A percentile compares a stretch with the other conserved stretches of the same genome.
phyloP scores from a whole-genome alignment of 768 basidiomycete species.

The Rhizopogon sp. region DNA sequence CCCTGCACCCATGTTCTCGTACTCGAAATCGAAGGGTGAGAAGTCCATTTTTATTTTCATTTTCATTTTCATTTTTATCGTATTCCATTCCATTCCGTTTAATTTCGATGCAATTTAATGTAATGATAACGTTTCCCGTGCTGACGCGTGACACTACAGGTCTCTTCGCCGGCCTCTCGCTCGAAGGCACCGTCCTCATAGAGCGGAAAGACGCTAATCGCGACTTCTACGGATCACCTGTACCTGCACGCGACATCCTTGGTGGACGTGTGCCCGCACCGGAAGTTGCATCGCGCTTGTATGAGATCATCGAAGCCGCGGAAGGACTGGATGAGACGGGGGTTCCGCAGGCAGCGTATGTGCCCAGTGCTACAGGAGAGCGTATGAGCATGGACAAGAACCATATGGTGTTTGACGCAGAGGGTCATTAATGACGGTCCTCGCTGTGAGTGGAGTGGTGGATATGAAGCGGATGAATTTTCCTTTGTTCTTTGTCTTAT shows the following conservation, averaged over 20 bases:
- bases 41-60: neutral
- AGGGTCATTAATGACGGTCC: conserved; percentile 28
- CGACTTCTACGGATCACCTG: conserved; percentile 90
- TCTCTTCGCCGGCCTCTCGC: conserved; percentile 88
- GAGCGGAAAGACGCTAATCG: conserved; percentile 96
- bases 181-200: conserved; percentile 92
- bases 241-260: conserved; percentile 88
- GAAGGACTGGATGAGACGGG: conserved; percentile 88
- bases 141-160: conserved; percentile 39
- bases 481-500: neutral
- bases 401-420: conserved; percentile 74
- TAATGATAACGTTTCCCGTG: neutral
- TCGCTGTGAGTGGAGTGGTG: neutral
- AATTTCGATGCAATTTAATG: neutral
- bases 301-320: conserved; percentile 95
- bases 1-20: conserved; percentile 96
- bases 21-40: conserved; percentile 91
- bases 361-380: conserved; percentile 61
- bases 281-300: conserved; percentile 86
- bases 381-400: conserved; percentile 45
- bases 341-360: conserved; percentile 74
- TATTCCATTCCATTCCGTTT: neutral
- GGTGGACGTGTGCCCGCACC: conserved; percentile 95
- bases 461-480: neutral
- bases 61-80: neutral